phyloP scores from a whole-genome alignment of 768 basidiomycete species.

The Russula brevipes region DNA sequence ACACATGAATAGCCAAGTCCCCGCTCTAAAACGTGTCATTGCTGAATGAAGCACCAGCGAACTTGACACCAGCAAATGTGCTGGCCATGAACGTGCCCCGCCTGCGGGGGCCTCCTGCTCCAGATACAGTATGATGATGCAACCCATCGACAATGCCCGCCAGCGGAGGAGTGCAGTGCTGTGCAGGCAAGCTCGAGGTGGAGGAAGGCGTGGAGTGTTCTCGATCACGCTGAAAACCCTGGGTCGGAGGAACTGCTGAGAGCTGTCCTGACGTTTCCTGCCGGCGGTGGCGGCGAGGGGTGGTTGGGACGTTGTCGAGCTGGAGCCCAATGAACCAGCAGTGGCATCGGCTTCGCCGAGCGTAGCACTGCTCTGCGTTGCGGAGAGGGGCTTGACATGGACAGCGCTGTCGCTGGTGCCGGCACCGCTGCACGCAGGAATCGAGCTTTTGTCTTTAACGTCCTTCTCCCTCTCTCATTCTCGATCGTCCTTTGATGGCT shows the following conservation, averaged over 20 bases:
- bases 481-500: constrained; percentile 16
- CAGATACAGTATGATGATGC: neutral
- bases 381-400: constrained; percentile 16
- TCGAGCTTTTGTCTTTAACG: neutral
- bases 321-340: neutral
- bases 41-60: no score
- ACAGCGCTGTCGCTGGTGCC: constrained; percentile 7
- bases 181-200: constrained; percentile 7
- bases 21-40: no score
- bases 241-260: neutral
- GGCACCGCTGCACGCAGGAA: neutral
- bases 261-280: neutral
- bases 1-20: no score
- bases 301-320: neutral
- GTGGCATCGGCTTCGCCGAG: constrained; percentile 3
- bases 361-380: constrained; percentile 1
- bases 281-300: neutral
- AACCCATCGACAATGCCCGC: neutral
- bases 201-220: constrained; percentile 1
- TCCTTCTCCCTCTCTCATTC: constrained; percentile 23
- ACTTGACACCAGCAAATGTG: neutral
- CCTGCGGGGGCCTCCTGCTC: neutral
- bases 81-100: constrained; percentile 1
- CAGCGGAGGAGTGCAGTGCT: neutral
- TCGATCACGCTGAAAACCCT: neutral